phyloP scores from a whole-genome alignment of 2,329 filamentous ascomycete species.

The Geoglossum cookeanum region DNA sequence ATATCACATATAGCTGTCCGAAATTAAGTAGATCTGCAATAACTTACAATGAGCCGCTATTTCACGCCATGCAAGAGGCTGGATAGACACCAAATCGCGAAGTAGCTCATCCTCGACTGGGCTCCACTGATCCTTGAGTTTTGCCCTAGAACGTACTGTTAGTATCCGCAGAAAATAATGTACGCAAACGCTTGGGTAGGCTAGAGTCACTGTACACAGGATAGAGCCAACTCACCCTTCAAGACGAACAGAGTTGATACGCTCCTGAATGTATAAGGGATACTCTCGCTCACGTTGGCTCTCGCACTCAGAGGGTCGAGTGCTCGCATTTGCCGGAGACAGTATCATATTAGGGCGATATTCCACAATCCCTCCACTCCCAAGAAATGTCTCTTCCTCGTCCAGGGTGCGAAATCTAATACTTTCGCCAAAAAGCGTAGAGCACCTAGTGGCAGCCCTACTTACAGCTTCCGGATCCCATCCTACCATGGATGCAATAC shows the following conservation, averaged over 20 bases:
- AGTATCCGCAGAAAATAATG: background rate
- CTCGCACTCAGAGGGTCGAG: background rate
- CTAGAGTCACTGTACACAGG: too few species aligned
- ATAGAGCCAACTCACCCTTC: background rate
- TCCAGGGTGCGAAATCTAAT: conserved; percentile 43
- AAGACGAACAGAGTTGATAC: background rate
- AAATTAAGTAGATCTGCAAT: background rate
- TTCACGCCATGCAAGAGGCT: background rate
- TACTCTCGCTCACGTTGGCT: background rate
- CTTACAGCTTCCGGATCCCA: conserved; percentile 47
- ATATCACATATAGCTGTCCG: background rate
- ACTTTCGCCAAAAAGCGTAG: conserved; percentile 51
- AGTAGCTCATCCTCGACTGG: background rate
- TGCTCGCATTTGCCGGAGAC: background rate
- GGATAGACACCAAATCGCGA: background rate
- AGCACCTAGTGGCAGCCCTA: conserved; percentile 54
- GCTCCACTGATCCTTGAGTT: background rate
- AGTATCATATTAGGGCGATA: background rate
- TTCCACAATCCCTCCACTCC: conserved; percentile 6
- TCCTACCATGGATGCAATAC: conserved; percentile 54
- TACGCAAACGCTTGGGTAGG: background rate
- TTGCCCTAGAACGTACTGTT: background rate
- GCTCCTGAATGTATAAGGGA: background rate
- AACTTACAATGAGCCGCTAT: background rate
- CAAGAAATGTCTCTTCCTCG: conserved; percentile 4